Percentiles rank a stretch among this genome's conserved stretches.
Evolutionary conservation across 2,329 filamentous ascomycete species (phyloP).

Genomic region (Fusarium buxicola): DNA sequence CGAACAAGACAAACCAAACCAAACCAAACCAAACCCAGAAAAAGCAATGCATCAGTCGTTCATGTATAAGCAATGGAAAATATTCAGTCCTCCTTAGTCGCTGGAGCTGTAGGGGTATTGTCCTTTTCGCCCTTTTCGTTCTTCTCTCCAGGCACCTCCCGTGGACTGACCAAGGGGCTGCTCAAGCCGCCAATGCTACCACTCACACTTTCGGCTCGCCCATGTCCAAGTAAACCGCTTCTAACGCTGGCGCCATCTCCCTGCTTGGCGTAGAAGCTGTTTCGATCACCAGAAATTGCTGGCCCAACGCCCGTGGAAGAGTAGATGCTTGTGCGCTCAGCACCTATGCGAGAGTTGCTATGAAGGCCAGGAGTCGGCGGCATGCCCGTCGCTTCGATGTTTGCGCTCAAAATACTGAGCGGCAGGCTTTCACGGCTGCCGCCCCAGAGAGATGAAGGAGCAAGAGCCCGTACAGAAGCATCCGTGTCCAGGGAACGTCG

Average conservation of each 20-base stretch:
- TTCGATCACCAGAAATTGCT: constrained; percentile 78
- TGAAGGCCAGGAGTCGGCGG: constrained; percentile 65
- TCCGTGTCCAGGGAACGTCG: constrained; percentile 87
- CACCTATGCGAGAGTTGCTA: constrained; percentile 56
- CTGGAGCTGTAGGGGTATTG: constrained; percentile 26
- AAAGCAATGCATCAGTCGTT: constrained; percentile 39
- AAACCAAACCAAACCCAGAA: constrained; percentile 28
- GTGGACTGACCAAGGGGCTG: constrained; percentile 72
- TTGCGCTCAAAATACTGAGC: constrained; percentile 80
- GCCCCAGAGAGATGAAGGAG: constrained; percentile 84
- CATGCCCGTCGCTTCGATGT: constrained; percentile 65
- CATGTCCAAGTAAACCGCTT: constrained; percentile 81
- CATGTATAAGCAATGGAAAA: constrained; percentile 15
- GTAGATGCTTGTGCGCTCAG: constrained; percentile 84
- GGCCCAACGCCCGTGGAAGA: constrained; percentile 77
- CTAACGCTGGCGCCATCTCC: constrained; percentile 82
- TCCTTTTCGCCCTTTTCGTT: constrained; percentile 47
- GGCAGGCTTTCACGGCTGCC: constrained; percentile 84
- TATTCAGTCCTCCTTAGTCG: constrained; percentile 34
- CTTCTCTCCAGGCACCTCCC: constrained; percentile 57
- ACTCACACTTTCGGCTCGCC: constrained; percentile 82
- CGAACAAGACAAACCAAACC: no score
- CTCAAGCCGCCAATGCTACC: constrained; percentile 75
- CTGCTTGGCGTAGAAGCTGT: constrained; percentile 79
- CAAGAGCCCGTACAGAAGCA: constrained; percentile 85